Conservation (phyloP, 441 rosid species). For the Euphorbia corollata region DNA sequence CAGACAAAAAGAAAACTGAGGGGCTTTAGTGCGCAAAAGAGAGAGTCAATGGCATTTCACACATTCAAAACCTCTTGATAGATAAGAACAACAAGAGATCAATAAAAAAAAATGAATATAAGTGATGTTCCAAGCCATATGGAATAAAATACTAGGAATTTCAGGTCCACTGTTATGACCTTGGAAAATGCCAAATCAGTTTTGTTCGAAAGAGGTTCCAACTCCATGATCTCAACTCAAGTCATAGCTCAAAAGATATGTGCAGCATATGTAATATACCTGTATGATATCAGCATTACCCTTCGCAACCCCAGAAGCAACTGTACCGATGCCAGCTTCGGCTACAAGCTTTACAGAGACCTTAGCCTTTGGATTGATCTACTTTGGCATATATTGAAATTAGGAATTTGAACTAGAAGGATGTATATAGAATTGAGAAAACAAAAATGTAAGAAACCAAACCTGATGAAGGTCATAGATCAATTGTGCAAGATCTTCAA, state of each 20-base stretch:
- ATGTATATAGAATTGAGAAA: background rate
- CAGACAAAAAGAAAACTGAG: background rate
- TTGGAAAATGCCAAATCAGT: background rate
- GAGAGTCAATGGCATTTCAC: background rate
- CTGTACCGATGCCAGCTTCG: slow-evolving; percentile 99
- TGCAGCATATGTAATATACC: slow-evolving; percentile 35
- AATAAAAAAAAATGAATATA: background rate
- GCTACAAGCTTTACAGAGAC: slow-evolving; percentile 98
- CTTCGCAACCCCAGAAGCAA: slow-evolving; percentile 98
- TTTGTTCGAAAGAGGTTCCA: background rate
- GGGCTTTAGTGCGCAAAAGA: background rate
- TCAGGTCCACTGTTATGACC: background rate
- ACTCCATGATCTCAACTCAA: background rate
- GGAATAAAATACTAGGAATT: background rate
- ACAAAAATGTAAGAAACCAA: slow-evolving; percentile 19
- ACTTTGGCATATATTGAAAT: slow-evolving; percentile 20
- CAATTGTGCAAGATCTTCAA: slow-evolving; percentile 97
- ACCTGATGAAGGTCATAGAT: slow-evolving; percentile 99
- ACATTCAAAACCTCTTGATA: background rate
- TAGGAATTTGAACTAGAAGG: slow-evolving; percentile 12
- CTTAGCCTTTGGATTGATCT: slow-evolving; percentile 97
- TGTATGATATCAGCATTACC: slow-evolving; percentile 97
- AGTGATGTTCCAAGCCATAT: background rate
- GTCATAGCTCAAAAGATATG: slow-evolving; percentile 10
- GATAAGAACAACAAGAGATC: background rate